phyloP scores from a whole-genome alignment of 164 flowering plant species.

The Tetrastigma voinierianum region DNA sequence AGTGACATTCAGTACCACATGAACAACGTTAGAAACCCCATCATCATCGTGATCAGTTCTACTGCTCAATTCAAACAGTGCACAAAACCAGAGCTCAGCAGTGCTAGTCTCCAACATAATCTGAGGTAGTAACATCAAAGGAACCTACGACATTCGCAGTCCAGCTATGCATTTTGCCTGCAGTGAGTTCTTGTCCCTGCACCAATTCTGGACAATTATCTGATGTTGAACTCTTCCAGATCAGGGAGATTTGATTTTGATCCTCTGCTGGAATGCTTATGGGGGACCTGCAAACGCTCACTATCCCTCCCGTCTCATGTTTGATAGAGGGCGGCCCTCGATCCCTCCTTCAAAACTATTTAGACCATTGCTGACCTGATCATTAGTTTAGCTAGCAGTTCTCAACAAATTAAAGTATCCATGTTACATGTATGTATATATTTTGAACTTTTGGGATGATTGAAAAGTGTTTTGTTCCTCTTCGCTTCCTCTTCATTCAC shows the following conservation, averaged over 20 bases:
- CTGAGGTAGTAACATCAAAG: conserved; percentile 54
- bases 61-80: conserved; percentile 68
- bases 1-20: conserved; percentile 57
- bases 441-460: background rate
- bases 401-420: background rate
- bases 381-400: background rate
- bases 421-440: conserved; percentile 1
- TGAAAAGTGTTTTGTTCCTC: conserved; percentile 2
- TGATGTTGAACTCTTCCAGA: conserved; percentile 70
- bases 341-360: conserved; percentile 24
- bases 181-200: conserved; percentile 88
- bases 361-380: conserved; percentile 39
- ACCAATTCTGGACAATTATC: conserved; percentile 58
- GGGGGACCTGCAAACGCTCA: conserved; percentile 51
- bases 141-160: conserved; percentile 68
- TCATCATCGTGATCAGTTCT: conserved; percentile 81
- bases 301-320: conserved; percentile 50
- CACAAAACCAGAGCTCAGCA: conserved; percentile 68
- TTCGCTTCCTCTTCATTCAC: too few relatives aligned
- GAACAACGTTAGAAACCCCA: conserved; percentile 79
- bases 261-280: conserved; percentile 89
- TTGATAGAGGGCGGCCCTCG: background rate
- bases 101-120: conserved; percentile 48
- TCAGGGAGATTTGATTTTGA: conserved; percentile 33
- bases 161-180: conserved; percentile 78